Evolutionary conservation across 306 rosid genomes (phyloP).

Genomic region (Delonix regia): DNA sequence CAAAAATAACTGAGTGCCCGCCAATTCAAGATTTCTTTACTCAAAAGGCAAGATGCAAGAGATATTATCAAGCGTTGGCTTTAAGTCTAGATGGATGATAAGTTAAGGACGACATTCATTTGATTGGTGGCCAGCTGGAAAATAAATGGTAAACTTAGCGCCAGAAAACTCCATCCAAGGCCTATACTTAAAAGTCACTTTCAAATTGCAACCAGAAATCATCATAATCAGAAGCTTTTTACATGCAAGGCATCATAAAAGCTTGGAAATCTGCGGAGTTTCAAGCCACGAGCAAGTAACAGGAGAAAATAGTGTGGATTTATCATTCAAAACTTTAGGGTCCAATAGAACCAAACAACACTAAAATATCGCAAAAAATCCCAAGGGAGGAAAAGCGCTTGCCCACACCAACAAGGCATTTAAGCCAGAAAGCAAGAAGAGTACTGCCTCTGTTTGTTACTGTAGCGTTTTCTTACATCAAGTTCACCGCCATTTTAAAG

Average conservation of each 20-base stretch:
- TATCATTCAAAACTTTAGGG: neutral
- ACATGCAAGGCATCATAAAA: conserved; percentile 1
- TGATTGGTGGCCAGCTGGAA: too few species aligned
- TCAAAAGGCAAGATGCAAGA: too few species aligned
- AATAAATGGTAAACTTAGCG: neutral
- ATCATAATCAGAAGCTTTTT: conserved; percentile 15
- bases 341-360: conserved; percentile 5
- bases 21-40: too few species aligned
- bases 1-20: too few species aligned
- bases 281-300: conserved; percentile 18
- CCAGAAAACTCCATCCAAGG: conserved; percentile 2
- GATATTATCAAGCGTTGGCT: neutral
- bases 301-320: conserved; percentile 22
- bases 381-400: conserved; percentile 5
- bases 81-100: neutral
- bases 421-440: conserved; percentile 19
- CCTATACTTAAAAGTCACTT: neutral
- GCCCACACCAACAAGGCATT: neutral
- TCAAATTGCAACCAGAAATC: neutral
- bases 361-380: neutral
- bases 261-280: conserved; percentile 19
- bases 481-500: neutral
- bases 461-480: conserved; percentile 15
- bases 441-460: neutral
- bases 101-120: neutral